Base-by-base conservation (phyloP, 805 yeast species). In the Candida taoyuanica region DNA sequence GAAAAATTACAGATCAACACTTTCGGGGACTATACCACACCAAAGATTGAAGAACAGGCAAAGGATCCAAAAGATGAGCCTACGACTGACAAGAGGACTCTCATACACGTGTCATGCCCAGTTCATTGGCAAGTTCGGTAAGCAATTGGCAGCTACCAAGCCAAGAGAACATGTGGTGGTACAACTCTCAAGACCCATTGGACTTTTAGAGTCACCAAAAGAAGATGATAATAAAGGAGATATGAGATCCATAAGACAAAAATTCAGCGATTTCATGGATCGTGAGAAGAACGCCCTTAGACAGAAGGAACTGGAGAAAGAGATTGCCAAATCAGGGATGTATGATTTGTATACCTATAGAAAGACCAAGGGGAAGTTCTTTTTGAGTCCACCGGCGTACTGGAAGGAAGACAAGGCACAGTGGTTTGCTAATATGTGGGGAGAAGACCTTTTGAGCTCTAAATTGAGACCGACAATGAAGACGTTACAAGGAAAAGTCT, bases 291-390 rank as follows among this genome's bases (percentile, higher is more conserved):
- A 75, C 38, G 56, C 62, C 25, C 53, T 59, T 35, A 63, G 81
- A 36, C 66, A 78, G 19, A 68, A 66, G 37, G 76, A 72, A 42
- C 59, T 83, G 44, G 81, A 79, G 49, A 65, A 67, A 33, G 87
- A 83, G 60, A 70, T 81, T 47, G 73, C 81, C 18, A 75, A 73
- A 47, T 78, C 85, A 19, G 80, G 84, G n/a, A 71, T 78, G 70
- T 73, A 76, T 46, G 82, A 80, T 42, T 68, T 80, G 54, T 74
- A 75, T 51, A 70, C 74, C 3, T 81, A 76, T 54, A 67, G 81
- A 34, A 81, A 81, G 49, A 85, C 91, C 3, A 74, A 78, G 27
- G 98, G 98, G 17, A 87, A 88, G 62, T 69, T 89, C 46, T 93
- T 88, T 65, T 65, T 72, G 14, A 75, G 96, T 0, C 98, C 98